A percentile compares a stretch with the other conserved stretches of the same genome.
phyloP scores from a whole-genome alignment of 768 basidiomycete genomes.

The Vishniacozyma victoriae region DNA sequence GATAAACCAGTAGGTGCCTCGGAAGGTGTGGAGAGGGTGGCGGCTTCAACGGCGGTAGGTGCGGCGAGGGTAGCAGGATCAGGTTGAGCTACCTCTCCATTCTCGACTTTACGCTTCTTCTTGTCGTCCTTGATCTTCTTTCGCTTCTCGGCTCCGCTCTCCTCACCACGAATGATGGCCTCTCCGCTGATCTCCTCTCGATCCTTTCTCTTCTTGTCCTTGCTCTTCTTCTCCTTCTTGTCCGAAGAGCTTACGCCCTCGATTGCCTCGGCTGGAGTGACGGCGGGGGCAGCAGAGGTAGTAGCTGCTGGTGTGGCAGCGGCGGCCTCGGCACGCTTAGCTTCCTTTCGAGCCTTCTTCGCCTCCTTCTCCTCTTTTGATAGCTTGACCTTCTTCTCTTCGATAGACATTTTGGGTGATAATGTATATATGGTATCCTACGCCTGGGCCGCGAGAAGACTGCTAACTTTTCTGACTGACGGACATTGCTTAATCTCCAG shows the following conservation, averaged over 20 bases:
- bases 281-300: background rate
- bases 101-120: conserved; percentile 22
- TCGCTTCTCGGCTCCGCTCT: conserved; percentile 46
- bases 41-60: conserved; percentile 7
- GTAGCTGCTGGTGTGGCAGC: background rate
- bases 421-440: too few species aligned
- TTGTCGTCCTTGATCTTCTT: conserved; percentile 43
- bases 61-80: conserved; percentile 2
- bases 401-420: conserved; percentile 8
- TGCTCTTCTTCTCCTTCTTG: conserved; percentile 14
- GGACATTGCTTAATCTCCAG: too few species aligned
- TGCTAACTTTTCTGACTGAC: too few species aligned
- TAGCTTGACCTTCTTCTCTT: background rate
- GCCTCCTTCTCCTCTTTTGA: conserved; percentile 23
- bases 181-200: conserved; percentile 9
- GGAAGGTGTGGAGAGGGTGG: background rate
- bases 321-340: conserved; percentile 1
- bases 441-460: too few species aligned
- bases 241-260: too few species aligned
- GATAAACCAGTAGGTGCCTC: conserved; percentile 9
- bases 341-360: conserved; percentile 16
- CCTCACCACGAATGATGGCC: background rate
- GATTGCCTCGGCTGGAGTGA: background rate
- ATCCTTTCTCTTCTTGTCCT: conserved; percentile 18
- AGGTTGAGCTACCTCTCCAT: background rate